Percentiles rank a stretch among this genome's conserved stretches.
phyloP scores from a whole-genome alignment of 2,329 filamentous ascomycete species.

The Neonectria hederae region DNA sequence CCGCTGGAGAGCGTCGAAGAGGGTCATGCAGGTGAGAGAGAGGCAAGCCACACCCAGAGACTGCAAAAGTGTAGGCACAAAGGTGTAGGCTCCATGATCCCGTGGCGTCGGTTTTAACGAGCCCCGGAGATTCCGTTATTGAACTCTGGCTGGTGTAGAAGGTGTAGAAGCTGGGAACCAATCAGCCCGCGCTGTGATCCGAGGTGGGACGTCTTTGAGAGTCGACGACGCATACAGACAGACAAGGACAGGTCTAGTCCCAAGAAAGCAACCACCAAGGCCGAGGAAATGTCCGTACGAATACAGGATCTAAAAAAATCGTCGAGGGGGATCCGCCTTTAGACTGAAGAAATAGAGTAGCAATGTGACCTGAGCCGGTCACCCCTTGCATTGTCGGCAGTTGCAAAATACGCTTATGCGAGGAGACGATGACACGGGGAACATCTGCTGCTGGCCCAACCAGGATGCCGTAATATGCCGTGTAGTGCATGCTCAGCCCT shows the following conservation, averaged over 20 bases:
- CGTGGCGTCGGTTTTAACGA: constrained; percentile 26
- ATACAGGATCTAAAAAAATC: too few relatives aligned
- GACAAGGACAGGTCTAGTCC: too few relatives aligned
- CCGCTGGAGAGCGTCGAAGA: background rate
- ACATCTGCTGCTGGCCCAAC: background rate
- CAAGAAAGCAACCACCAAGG: too few relatives aligned
- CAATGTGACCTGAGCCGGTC: too few relatives aligned
- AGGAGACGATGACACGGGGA: background rate
- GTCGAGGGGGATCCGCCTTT: too few relatives aligned
- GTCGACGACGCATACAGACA: too few relatives aligned
- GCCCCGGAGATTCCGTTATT: constrained; percentile 26
- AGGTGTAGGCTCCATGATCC: constrained; percentile 26
- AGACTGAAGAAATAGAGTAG: too few relatives aligned
- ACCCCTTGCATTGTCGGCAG: background rate
- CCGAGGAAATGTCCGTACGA: too few relatives aligned
- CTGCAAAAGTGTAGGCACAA: background rate
- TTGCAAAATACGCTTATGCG: background rate
- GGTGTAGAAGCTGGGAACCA: background rate
- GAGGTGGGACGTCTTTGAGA: background rate
- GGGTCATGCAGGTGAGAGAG: background rate
- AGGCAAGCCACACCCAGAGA: constrained; percentile 30
- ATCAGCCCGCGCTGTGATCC: background rate
- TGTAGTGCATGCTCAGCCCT: background rate
- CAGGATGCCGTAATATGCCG: background rate
- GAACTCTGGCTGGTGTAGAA: background rate